Evolutionary conservation across 2,329 filamentous ascomycete species (phyloP), one percentile per base, ranked within the genome.

Genomic region (Dothistroma pini): DNA sequence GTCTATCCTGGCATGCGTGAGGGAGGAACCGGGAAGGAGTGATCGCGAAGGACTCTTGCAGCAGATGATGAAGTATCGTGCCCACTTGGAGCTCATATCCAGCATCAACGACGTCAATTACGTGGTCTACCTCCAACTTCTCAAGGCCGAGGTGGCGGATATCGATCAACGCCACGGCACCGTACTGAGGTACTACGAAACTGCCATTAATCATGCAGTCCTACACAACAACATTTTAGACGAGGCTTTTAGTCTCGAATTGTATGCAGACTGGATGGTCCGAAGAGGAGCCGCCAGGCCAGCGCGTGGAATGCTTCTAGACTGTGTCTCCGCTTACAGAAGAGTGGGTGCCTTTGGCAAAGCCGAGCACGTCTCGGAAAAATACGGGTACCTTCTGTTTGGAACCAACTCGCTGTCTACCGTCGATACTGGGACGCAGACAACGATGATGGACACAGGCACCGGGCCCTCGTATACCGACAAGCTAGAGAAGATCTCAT

Each of bases 231-330:
- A 89, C 63, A 70, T 83, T 2, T 83, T 91, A 54, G 89, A 93
- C 62, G 88, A 92, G 72, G 89, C 87, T 0, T 79, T 91, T 1
- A 84, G 86, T 16, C 88, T 89, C 69, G 89, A 90, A 70, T 78
- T 92, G 32, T 88, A 92, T 77, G 89, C 86, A 1, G 88, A 88
- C 10, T 87, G 86, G 70, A 85, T 91, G 63, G 79, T 90, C 57
- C 81, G 89, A 14, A 81, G 83, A 63, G 83, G 83, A 12, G 86
- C 88, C 3, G 81, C 85, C 44, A 79, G 90, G 63, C 87, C 88
- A 38, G 90, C 89, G 29, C 83, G 87, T 57, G 83, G 86, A n/a
- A 83, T 88, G 0, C 76, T 93, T 16, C 81, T 84, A 34, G 89
- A 92, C 63, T 84, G 86, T 2, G 80, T 90, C 19, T 82, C 83